A percentile compares a stretch with the other conserved stretches of the same genome.
These are phyloP conservation scores for Salix caprea DNA, from an alignment of 345 rosid species.

Conservation along the genomic window DNA sequence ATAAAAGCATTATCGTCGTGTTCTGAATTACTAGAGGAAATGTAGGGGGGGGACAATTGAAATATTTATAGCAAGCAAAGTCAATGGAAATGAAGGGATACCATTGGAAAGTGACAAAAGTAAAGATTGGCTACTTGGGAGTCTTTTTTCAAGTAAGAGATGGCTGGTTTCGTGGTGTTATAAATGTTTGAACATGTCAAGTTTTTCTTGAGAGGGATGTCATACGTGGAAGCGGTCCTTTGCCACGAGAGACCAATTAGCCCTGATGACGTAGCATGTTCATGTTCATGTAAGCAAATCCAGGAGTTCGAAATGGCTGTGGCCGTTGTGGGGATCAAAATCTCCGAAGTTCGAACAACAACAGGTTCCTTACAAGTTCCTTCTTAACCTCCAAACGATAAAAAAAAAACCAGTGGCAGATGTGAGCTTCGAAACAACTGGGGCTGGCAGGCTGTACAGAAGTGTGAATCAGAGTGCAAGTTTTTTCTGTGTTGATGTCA, in stretches of 20 bases:
- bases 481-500: no score
- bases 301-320: background rate
- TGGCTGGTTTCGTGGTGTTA: constrained; percentile 31
- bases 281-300: constrained; percentile 6
- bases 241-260: constrained; percentile 9
- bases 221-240: constrained; percentile 17
- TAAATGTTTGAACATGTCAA: constrained; percentile 38
- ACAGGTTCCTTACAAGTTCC: rapidly evolving
- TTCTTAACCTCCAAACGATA: background rate
- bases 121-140: constrained; percentile 16
- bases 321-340: background rate
- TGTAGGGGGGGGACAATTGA: background rate
- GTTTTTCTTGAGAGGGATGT: background rate
- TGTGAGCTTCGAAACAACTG: background rate
- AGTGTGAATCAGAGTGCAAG: no score
- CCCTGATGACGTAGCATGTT: constrained; percentile 1
- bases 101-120: background rate
- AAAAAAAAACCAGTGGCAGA: background rate
- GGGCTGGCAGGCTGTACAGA: no score
- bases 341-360: background rate
- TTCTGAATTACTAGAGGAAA: background rate
- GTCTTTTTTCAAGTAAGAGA: background rate
- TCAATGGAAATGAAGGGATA: constrained; percentile 21
- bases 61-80: constrained; percentile 19
- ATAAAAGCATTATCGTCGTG: constrained; percentile 11